Base-by-base conservation (phyloP, 2,329 filamentous ascomycete species). In the Cladosporium velox region DNA sequence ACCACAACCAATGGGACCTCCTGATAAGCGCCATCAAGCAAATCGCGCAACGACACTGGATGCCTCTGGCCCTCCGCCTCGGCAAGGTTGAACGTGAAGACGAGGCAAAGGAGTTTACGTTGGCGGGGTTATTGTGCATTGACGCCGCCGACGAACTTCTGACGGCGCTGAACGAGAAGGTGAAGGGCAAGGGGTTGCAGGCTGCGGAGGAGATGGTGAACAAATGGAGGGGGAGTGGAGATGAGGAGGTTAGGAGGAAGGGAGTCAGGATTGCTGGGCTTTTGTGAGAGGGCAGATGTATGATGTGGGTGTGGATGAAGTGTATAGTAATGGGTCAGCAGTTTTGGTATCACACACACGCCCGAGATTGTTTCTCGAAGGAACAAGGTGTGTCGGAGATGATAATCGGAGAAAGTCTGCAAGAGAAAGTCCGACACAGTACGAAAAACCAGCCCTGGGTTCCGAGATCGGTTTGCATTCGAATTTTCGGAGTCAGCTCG, bases 221-320 rank as follows among this genome's bases (percentile, higher is more conserved):
- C 12, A 11, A 18, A 2, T 65, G 63, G 63, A 35, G 11, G 28
- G 14, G 5, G 6, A 38, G 63, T 14, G 4, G 35, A 2, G 54
- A 59, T n/a, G 54, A 65, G 44, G 54, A 59, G 24, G 54, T 65
- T 8, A 59, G 63, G 54, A 34, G 51, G 14, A n/a, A 35, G 7
- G 54, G 63, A 1, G 38, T 52, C n/a, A 15, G 2, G 21, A 7
- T 49, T 21, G 11, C 18, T 12, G 38, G 3, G 30, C 2, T 10
- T n/a, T 15, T 35, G 5, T 21, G 30, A 32, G 30, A 10, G 6
- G 30, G 24, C 24, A 24, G 24, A 24, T 24, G 24, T 24, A 24
- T 24, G 24, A 24, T 24, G 24, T 24, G 24, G 24, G 24, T 24
- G 24, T 24, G 24, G 24, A 24, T 24, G 24, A 24, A 24, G 24